A percentile compares a stretch with the other conserved stretches of the same genome.
Conservation (phyloP, 495 filamentous ascomycete genomes). For the Rusavskia elegans region DNA sequence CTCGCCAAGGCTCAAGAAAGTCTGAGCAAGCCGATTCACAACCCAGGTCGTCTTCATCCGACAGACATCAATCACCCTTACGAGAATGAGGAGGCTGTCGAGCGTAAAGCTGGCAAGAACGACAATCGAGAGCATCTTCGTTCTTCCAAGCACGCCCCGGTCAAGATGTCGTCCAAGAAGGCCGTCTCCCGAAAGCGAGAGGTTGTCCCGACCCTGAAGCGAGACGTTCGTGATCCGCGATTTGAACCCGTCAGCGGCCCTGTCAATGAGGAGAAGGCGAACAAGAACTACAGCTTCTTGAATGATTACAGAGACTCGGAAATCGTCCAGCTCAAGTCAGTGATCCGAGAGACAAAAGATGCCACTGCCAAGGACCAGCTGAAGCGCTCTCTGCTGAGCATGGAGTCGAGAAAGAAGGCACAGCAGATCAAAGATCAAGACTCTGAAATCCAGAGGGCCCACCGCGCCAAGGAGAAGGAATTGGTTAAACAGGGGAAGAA, state of each 20-base stretch:
- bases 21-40: slow-evolving; percentile 30
- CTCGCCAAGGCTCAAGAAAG: slow-evolving; percentile 71
- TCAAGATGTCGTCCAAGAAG: slow-evolving; percentile 61
- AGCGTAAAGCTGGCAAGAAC: slow-evolving; percentile 24
- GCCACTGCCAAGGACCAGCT: slow-evolving; percentile 42
- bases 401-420: slow-evolving; percentile 53
- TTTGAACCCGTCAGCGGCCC: slow-evolving; percentile 44
- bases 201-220: slow-evolving; percentile 33
- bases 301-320: slow-evolving; percentile 70
- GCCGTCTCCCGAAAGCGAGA: slow-evolving; percentile 66
- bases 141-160: slow-evolving; percentile 74
- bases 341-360: slow-evolving; percentile 52
- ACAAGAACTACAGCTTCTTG: slow-evolving; percentile 67
- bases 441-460: slow-evolving; percentile 47
- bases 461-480: slow-evolving; percentile 70
- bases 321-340: slow-evolving; percentile 51
- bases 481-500: slow-evolving; percentile 72
- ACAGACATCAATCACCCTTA: slow-evolving; percentile 9
- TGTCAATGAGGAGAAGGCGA: slow-evolving; percentile 37
- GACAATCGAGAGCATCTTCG: slow-evolving; percentile 31
- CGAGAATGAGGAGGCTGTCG: slow-evolving; percentile 18
- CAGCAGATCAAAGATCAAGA: slow-evolving; percentile 50
- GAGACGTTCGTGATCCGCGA: slow-evolving; percentile 63
- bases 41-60: slow-evolving; percentile 22
- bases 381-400: slow-evolving; percentile 47